phyloP scores from a whole-genome alignment of 345 rosid genomes.

The Excoecaria agallocha region DNA sequence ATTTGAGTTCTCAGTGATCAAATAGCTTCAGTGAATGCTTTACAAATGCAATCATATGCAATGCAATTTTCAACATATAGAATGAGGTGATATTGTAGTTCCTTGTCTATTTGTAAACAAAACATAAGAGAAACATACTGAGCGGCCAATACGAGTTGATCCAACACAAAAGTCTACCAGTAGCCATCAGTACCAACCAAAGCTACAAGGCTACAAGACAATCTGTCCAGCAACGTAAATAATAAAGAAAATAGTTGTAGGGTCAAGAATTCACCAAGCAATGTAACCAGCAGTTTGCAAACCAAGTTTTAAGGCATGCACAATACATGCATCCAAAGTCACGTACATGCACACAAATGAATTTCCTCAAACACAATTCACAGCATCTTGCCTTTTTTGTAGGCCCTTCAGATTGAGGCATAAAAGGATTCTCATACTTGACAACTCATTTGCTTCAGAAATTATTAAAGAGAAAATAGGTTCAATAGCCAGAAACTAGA shows the following conservation, averaged over 20 bases:
- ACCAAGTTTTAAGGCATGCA: background rate
- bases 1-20: too few relatives aligned
- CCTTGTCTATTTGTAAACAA: constrained; percentile 13
- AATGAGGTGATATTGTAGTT: too few relatives aligned
- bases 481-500: background rate
- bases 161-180: background rate
- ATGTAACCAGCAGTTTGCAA: background rate
- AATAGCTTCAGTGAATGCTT: too few relatives aligned
- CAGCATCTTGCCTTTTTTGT: background rate
- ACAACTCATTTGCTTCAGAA: background rate
- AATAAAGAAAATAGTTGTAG: background rate
- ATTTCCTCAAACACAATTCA: background rate
- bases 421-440: background rate
- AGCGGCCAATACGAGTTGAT: background rate
- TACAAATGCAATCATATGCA: too few relatives aligned
- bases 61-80: too few relatives aligned
- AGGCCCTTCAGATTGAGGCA: background rate
- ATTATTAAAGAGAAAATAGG: background rate
- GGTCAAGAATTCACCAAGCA: background rate
- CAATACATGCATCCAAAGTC: background rate
- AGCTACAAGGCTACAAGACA: background rate
- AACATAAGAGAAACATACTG: background rate
- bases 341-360: background rate
- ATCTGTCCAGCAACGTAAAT: background rate
- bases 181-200: background rate